Conservation (phyloP, 1,139 yeast genomes). For the Kazachstania sp. region DNA sequence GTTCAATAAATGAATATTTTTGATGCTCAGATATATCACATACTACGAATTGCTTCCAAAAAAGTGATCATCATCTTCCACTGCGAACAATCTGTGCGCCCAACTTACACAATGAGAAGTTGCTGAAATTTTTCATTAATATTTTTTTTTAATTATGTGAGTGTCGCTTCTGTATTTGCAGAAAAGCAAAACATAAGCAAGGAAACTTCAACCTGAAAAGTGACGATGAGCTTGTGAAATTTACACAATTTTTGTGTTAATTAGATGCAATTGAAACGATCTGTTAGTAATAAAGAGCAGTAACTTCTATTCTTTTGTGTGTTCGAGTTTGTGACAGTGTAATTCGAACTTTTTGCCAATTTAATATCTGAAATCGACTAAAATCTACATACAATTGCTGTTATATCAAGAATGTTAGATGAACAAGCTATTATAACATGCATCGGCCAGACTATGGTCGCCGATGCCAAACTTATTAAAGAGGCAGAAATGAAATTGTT, state of each 20-base stretch:
- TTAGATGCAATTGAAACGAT: not conserved
- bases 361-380: not conserved
- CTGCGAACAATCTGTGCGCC: no score
- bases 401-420: conserved; percentile 39
- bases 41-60: no score
- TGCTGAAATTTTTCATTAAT: no score
- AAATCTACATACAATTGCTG: not conserved
- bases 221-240: no score
- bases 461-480: conserved; percentile 53
- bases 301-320: not conserved
- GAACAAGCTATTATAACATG: conserved; percentile 59
- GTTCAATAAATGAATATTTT: no score
- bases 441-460: conserved; percentile 71
- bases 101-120: no score
- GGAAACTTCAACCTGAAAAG: no score
- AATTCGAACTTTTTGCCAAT: not conserved
- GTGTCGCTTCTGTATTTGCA: no score
- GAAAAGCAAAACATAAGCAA: no score
- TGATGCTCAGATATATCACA: no score
- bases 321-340: not conserved
- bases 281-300: not conserved
- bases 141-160: no score
- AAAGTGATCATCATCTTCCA: no score
- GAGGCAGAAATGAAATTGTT: conserved; percentile 63
- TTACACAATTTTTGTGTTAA: not conserved